These are phyloP conservation scores for Aspergillus indologenus DNA, from an alignment of 495 filamentous ascomycete species.

Conservation along the genomic window DNA sequence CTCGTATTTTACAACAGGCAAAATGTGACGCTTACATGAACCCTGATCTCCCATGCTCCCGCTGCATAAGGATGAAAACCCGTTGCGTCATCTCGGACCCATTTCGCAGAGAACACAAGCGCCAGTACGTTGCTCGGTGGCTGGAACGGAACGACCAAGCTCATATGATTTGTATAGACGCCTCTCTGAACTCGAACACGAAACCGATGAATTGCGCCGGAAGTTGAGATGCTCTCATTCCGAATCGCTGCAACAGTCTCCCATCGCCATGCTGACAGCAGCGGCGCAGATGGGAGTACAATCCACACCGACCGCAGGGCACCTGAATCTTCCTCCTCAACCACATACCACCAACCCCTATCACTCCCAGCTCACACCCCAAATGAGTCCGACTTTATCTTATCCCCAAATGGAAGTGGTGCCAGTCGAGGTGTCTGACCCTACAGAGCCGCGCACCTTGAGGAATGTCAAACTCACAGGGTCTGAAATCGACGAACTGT, in stretches of 20 bases:
- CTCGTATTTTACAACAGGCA: constrained; percentile 20
- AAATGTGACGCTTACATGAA: constrained; percentile 43
- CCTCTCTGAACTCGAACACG: constrained; percentile 36
- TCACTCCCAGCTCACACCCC: constrained; percentile 19
- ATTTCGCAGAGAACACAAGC: constrained; percentile 45
- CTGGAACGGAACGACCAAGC: neutral
- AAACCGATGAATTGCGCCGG: constrained; percentile 37
- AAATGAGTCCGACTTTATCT: constrained; percentile 3
- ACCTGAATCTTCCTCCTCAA: constrained; percentile 5
- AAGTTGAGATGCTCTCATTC: constrained; percentile 29
- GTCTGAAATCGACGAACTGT: constrained; percentile 39
- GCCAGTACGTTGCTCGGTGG: constrained; percentile 29
- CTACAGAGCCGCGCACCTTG: constrained; percentile 28
- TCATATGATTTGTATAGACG: constrained; percentile 21
- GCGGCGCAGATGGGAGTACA: constrained; percentile 29
- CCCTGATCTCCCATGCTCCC: constrained; percentile 32
- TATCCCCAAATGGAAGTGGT: constrained; percentile 8
- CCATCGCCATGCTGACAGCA: constrained; percentile 30
- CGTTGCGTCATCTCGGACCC: constrained; percentile 40
- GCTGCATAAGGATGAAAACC: constrained; percentile 37
- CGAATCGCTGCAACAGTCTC: constrained; percentile 22
- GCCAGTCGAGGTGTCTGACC: constrained; percentile 9
- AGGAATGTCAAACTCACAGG: constrained; percentile 28
- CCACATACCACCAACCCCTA: constrained; percentile 20
- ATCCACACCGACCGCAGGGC: neutral